These are phyloP conservation scores for Castanospermum australe DNA, from an alignment of 306 rosid species.

Conservation along the genomic window DNA sequence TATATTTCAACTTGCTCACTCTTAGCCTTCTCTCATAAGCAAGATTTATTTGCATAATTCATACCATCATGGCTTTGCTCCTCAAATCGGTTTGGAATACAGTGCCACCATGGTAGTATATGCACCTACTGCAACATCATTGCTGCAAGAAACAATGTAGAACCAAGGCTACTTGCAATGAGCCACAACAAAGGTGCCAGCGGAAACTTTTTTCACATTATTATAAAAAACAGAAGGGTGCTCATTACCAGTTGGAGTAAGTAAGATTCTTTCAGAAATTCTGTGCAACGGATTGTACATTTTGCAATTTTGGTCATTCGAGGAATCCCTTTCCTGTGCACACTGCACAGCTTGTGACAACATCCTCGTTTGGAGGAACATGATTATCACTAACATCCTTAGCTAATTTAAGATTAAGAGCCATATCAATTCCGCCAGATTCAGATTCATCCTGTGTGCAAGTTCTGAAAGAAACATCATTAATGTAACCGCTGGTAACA, in stretches of 20 bases:
- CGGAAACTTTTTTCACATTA: constrained; percentile 31
- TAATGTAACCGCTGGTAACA: constrained; percentile 23
- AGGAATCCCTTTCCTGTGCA: constrained; percentile 34
- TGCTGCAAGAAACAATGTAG: constrained; percentile 27
- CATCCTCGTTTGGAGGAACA: constrained; percentile 32
- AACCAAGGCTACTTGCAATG: constrained; percentile 30
- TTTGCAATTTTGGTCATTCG: constrained; percentile 22
- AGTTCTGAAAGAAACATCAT: constrained; percentile 31
- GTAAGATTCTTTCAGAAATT: constrained; percentile 18
- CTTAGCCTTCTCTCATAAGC: constrained; percentile 37
- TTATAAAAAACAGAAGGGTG: constrained; percentile 11
- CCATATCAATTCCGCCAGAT: constrained; percentile 29
- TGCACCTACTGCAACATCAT: constrained; percentile 27
- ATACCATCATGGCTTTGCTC: constrained; percentile 29
- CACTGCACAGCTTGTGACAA: constrained; percentile 23
- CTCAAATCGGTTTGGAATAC: constrained; percentile 28
- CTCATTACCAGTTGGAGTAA: constrained; percentile 30
- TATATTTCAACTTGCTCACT: constrained; percentile 40
- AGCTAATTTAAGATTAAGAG: constrained; percentile 26
- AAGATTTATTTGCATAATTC: constrained; percentile 29
- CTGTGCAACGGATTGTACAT: constrained; percentile 24
- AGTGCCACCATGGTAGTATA: constrained; percentile 15
- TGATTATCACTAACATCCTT: constrained; percentile 29
- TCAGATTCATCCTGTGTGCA: constrained; percentile 32
- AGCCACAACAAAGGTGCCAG: constrained; percentile 33